Percentiles rank a stretch among this genome's conserved stretches.
phyloP scores from a whole-genome alignment of 2,329 filamentous ascomycete species.

The Colletotrichum tropicale region DNA sequence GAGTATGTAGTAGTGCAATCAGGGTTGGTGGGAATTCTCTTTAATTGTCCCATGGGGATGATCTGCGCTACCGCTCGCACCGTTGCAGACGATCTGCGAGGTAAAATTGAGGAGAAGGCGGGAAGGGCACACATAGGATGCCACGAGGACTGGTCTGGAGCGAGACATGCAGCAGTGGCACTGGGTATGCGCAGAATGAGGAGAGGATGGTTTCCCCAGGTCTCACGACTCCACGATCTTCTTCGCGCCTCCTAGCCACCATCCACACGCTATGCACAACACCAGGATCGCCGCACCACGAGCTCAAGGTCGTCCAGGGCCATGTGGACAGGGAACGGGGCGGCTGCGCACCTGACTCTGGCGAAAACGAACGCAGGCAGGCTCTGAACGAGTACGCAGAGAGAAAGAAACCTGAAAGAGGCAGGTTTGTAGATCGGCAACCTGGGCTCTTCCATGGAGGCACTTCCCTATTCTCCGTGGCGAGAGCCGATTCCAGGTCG shows the following conservation, averaged over 20 bases:
- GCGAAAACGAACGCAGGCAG: neutral
- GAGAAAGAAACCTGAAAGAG: neutral
- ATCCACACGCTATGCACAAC: neutral
- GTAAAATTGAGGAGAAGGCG: neutral
- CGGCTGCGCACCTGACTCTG: neutral
- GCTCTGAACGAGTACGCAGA: neutral
- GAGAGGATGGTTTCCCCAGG: neutral
- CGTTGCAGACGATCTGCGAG: constrained; percentile 1
- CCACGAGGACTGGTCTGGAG: neutral
- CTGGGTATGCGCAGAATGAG: neutral
- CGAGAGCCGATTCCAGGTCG: neutral
- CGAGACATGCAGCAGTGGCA: neutral
- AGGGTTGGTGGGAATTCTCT: neutral
- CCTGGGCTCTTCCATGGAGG: neutral
- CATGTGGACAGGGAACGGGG: neutral
- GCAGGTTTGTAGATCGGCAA: neutral
- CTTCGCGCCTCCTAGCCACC: neutral
- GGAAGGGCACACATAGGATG: neutral
- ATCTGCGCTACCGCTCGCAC: neutral
- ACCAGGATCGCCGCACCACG: neutral
- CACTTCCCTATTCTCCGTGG: neutral
- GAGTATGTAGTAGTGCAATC: neutral
- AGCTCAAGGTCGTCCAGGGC: neutral
- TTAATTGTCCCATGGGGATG: neutral
- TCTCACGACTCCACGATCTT: constrained; percentile 9